Conservation (phyloP, 2,329 filamentous ascomycete species). For the Amphichorda felina region DNA sequence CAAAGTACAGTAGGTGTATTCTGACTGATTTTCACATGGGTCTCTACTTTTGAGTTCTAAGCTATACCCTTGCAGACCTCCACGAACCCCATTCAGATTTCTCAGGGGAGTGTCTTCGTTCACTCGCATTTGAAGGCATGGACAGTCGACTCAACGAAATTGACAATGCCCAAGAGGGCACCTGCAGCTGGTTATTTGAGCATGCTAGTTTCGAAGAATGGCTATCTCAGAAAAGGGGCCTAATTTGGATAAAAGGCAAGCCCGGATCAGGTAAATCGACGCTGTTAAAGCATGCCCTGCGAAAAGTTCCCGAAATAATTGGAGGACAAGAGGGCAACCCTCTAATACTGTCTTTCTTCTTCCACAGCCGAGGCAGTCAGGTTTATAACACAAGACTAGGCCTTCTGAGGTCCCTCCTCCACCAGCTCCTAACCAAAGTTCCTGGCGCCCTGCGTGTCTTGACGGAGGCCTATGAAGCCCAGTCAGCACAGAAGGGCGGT, state of each 20-base stretch:
- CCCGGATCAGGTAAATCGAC: background rate
- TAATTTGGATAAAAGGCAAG: background rate
- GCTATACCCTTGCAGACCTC: too few relatives aligned
- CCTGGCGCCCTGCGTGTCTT: background rate
- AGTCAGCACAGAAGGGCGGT: background rate
- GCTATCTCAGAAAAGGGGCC: background rate
- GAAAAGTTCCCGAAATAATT: background rate
- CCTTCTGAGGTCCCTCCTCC: background rate
- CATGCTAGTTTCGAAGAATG: too few relatives aligned
- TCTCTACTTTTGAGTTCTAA: too few relatives aligned
- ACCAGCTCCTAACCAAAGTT: background rate
- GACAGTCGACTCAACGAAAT: too few relatives aligned
- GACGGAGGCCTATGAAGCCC: background rate
- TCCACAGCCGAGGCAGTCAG: background rate
- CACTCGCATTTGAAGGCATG: too few relatives aligned
- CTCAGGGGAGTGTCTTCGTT: too few relatives aligned
- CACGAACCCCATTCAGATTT: too few relatives aligned
- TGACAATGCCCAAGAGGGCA: too few relatives aligned
- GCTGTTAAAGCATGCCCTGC: background rate
- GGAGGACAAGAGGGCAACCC: background rate
- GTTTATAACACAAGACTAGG: background rate
- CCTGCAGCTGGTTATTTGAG: too few relatives aligned
- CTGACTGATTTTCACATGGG: too few relatives aligned
- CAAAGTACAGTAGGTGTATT: too few relatives aligned
- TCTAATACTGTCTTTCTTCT: background rate